phyloP scores from a whole-genome alignment of 495 filamentous ascomycete genomes.

The Astrocystis sublimbata region DNA sequence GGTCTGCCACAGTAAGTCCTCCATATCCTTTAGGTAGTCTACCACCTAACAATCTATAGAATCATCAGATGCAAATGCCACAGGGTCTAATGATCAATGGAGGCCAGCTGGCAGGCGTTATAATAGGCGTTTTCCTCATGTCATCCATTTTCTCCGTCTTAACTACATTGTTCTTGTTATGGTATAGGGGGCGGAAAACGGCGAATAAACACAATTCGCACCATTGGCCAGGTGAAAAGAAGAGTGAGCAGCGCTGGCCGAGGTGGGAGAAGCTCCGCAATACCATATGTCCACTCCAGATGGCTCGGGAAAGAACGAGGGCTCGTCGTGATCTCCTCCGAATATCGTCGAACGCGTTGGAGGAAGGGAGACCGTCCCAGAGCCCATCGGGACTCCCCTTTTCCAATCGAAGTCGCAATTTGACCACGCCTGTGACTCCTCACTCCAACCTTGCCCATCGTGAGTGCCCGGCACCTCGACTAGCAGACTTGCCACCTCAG shows the following conservation, averaged over 20 bases:
- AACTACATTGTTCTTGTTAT: slow-evolving; percentile 26
- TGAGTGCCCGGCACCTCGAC: neutral
- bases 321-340: neutral
- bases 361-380: neutral
- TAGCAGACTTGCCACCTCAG: neutral
- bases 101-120: slow-evolving; percentile 26
- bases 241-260: neutral
- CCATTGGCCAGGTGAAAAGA: slow-evolving; percentile 5
- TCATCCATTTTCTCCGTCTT: slow-evolving; percentile 24
- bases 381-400: neutral
- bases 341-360: slow-evolving; percentile 2
- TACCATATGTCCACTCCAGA: neutral
- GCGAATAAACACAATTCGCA: neutral
- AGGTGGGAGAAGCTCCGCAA: neutral
- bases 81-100: slow-evolving; percentile 19
- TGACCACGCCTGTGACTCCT: slow-evolving; percentile 7
- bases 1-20: neutral
- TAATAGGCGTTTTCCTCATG: slow-evolving; percentile 22
- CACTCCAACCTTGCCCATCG: neutral
- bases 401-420: neutral
- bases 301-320: neutral
- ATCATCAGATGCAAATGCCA: neutral
- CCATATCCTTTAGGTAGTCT: neutral
- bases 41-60: slow-evolving; percentile 8
- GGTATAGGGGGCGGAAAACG: slow-evolving; percentile 8